Base-by-base conservation (phyloP, 2,329 filamentous ascomycete species). In the Xylaria sp. region DNA sequence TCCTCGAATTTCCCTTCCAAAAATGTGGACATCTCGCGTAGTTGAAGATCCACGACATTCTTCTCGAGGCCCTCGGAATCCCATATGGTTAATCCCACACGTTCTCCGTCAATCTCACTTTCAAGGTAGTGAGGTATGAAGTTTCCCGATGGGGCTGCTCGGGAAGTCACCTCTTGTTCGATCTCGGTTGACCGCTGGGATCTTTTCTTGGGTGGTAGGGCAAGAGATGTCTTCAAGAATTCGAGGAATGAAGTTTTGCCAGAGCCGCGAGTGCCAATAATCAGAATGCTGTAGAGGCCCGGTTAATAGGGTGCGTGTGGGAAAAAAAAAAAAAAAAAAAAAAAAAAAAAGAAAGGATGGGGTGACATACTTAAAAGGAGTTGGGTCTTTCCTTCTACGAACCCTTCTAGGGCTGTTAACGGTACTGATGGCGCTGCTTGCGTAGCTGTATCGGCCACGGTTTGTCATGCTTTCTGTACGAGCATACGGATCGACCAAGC, bases 1-100 rank as follows among this genome's bases (percentile, higher is more conserved):
- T 99, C 96, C 80, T 99, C 95, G 75, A 99, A 99, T 81, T 98
- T 98, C 84, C 92, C 95, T 84, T 99, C 96, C 68, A 99, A 85
- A 82, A 99, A 99, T 9, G 91, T 87, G 40, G 92, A 91, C 85
- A 98, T 94, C 79, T 97, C 93, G 69, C 94, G 90, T 73, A 99
- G 85, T 81, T 99, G 96, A 72, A 98, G 88, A 79, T 98, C 96
- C 60, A 98, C 94, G 42, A 98, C 89, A 76, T 93, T 96, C 86
- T 95, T 97, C 82, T 99, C 95, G 64, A 99, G 83, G 1, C 96
- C 96, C 76, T 96, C 91, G 0, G 96, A 98, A 79, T 99, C 96
- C 96, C 96, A 99, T 37, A 99, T 83, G 0, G 96, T 99, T 72
- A 99, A 83, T 9, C 96, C 96, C 57, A 99, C 88, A 60, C 95